A percentile compares a stretch with the other conserved stretches of the same genome.
These are phyloP conservation scores for Perilla frutescens DNA, from an alignment of 257 asterid species.

Conservation along the genomic window DNA sequence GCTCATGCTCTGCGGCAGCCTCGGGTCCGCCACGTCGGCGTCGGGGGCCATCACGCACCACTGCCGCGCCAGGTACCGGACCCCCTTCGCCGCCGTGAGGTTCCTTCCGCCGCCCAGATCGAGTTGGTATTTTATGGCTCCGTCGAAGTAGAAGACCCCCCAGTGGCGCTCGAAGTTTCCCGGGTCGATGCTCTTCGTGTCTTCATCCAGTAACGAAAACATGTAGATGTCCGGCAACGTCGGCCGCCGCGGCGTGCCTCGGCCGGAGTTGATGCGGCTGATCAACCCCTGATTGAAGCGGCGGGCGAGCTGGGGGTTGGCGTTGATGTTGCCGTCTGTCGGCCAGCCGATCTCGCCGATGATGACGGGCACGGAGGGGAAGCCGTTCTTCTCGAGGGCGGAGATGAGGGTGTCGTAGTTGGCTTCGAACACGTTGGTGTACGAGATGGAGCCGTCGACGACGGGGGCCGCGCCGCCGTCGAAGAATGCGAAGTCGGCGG, in stretches of 20 bases:
- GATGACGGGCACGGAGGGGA: constrained; percentile 56
- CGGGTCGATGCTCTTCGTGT: constrained; percentile 68
- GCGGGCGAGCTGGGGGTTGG: constrained; percentile 62
- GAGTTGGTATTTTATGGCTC: constrained; percentile 69
- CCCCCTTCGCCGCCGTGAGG: constrained; percentile 83
- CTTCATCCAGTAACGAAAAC: constrained; percentile 76
- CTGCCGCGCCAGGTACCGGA: constrained; percentile 63
- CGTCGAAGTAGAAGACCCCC: constrained; percentile 85
- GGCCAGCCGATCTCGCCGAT: constrained; percentile 98
- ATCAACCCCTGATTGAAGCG: constrained; percentile 80
- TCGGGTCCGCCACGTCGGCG: constrained; percentile 61
- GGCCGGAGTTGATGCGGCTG: constrained; percentile 56
- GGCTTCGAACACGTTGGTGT: constrained; percentile 85
- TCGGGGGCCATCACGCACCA: constrained; percentile 88
- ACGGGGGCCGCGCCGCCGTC: constrained; percentile 69
- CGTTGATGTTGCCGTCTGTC: constrained; percentile 67
- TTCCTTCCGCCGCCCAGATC: constrained; percentile 57
- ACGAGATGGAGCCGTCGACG: constrained; percentile 63
- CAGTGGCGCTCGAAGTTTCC: constrained; percentile 94
- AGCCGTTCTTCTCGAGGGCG: constrained; percentile 83
- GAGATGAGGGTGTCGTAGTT: constrained; percentile 82
- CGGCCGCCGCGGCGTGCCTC: constrained; percentile 74
- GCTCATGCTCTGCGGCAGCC: constrained; percentile 45
- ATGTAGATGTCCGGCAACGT: constrained; percentile 67
- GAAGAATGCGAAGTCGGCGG: constrained; percentile 78